Percentiles rank a stretch among this genome's conserved stretches.
Conservation (phyloP, 352 stramenopile genomes). For the Plasmopara viticola region DNA sequence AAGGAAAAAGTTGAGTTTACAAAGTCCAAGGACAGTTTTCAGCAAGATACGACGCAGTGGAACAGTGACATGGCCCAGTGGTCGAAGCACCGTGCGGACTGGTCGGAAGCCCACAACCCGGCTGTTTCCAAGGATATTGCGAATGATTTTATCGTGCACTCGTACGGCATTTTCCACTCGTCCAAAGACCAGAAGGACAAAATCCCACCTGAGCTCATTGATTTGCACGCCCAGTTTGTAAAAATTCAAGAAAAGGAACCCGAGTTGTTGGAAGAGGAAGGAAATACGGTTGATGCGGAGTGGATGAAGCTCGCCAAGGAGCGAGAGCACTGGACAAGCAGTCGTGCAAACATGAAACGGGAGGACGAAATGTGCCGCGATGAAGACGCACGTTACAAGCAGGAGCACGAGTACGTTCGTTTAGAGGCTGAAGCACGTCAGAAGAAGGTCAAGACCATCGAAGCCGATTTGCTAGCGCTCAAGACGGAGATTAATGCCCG, state of each 20-base stretch:
- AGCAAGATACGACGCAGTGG: conserved; percentile 83
- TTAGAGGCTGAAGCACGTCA: conserved; percentile 64
- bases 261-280: conserved; percentile 70
- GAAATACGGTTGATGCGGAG: conserved; percentile 75
- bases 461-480: conserved; percentile 63
- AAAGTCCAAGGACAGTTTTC: conserved; percentile 85
- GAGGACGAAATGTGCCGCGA: conserved; percentile 85
- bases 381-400: conserved; percentile 76
- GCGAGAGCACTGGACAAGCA: conserved; percentile 84
- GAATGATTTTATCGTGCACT: conserved; percentile 83
- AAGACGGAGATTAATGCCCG: conserved; percentile 78
- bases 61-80: conserved; percentile 86
- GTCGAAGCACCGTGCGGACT: conserved; percentile 83
- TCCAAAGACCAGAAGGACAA: conserved; percentile 39
- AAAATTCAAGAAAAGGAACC: conserved; percentile 85
- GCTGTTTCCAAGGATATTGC: conserved; percentile 84
- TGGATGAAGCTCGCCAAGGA: conserved; percentile 88
- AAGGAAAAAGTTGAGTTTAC: conserved; percentile 88
- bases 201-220: conserved; percentile 63
- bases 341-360: conserved; percentile 85
- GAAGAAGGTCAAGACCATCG: conserved; percentile 81
- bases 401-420: conserved; percentile 81
- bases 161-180: conserved; percentile 79
- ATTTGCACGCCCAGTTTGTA: conserved; percentile 66
- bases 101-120: conserved; percentile 82